A percentile compares a stretch with the other conserved stretches of the same genome.
Conservation (phyloP, 768 basidiomycete species). For the Rossbeevera mucosa region DNA sequence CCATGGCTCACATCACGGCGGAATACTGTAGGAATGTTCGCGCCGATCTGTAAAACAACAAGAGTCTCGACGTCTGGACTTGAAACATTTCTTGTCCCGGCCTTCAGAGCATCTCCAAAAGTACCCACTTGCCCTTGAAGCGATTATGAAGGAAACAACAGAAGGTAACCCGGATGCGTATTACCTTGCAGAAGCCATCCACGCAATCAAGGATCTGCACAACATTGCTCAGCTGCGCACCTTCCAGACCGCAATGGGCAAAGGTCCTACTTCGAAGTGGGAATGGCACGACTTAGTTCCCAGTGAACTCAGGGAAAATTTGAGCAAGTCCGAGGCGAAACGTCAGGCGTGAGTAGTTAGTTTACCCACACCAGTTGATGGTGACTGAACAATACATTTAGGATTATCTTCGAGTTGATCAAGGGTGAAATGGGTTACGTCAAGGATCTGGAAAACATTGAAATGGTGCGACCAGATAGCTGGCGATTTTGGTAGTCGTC, state of each 20-base stretch:
- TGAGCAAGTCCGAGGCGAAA: conserved; percentile 73
- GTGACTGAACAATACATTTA: conserved; percentile 26
- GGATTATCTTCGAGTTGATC: conserved; percentile 91
- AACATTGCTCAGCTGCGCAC: conserved; percentile 77
- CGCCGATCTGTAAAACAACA: conserved; percentile 50
- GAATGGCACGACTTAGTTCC: conserved; percentile 90
- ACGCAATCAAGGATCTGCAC: conserved; percentile 78
- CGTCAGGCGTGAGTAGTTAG: conserved; percentile 67
- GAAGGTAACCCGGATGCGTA: conserved; percentile 79
- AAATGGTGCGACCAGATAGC: conserved; percentile 46
- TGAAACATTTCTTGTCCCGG: conserved; percentile 58
- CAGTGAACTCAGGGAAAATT: conserved; percentile 52
- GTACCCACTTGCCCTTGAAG: conserved; percentile 78
- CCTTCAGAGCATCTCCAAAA: conserved; percentile 62
- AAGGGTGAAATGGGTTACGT: conserved; percentile 96
- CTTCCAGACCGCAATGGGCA: conserved; percentile 87
- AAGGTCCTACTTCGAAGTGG: conserved; percentile 73
- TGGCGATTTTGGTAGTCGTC: background rate
- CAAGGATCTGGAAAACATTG: conserved; percentile 84
- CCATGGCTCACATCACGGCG: conserved; percentile 2
- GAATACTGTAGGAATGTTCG: conserved; percentile 17
- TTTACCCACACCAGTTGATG: background rate
- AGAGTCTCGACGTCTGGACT: conserved; percentile 54
- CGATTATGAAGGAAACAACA: conserved; percentile 78
- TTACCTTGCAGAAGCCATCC: conserved; percentile 77